Base-by-base conservation (phyloP, 140 eudicot species). In the Cichorium intybus region DNA sequence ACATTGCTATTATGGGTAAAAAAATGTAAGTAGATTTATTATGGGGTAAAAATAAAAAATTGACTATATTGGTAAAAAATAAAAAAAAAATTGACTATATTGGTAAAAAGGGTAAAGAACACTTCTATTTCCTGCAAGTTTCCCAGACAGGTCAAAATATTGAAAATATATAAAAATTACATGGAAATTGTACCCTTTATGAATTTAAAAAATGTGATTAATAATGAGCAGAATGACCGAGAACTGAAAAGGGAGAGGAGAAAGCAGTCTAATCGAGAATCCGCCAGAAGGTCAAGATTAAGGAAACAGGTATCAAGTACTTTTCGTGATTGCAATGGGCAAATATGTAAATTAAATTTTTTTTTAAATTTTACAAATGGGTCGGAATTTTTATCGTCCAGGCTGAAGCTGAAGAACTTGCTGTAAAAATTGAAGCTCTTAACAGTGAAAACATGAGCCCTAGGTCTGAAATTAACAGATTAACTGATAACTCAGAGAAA, bases 371-470 rank as follows among this genome's bases (percentile, higher is more conserved):
- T 39, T 18, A 43, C 18, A 15, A 43, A 43, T 43, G 0, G 0
- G 16, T 39, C 1, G 11, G 5, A 12, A 31, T 31, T 31, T 31
- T 5, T 8, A 4, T 6, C 7, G 6, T 39, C 16, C 46, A 92
- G 96, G 95, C 96, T 17, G 98, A 88, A 83, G 73, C 95, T 34
- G 95, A 88, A 73, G 96, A 92, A 69, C 86, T 92, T 37, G 87
- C 89, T 4, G 37, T 59, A n/a, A 83, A 72, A 77, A 96, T 92
- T 63, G 92, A 85, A 46, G 70, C 87, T n/a, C 78, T 92, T 15
- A 88, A 80, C 64, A 56, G 77, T 69, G 96, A 88, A 62, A 92
- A 92, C 48, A 18, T 77, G 80, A 63, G 70, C 6, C 87, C 87
- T 14, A 81, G 77, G 73, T 80, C 95, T 0, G 89, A 91, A 68